phyloP scores from a whole-genome alignment of 2,329 filamentous ascomycete genomes.

The Metarhizium brunneum region DNA sequence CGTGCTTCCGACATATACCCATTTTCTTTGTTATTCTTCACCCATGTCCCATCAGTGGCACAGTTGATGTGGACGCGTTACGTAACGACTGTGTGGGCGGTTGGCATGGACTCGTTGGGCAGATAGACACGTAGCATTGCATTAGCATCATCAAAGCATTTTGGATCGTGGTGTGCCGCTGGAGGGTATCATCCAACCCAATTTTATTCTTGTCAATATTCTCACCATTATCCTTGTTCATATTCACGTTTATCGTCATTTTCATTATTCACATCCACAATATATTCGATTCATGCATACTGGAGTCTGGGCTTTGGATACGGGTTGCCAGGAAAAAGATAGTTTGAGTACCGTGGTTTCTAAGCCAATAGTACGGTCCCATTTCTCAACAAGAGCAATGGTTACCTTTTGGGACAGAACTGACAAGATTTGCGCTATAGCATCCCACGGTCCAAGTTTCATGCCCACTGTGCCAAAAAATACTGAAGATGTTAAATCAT shows the following conservation, averaged over 20 bases:
- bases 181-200: background rate
- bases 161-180: background rate
- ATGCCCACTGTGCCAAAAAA: background rate
- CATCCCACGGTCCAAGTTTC: background rate
- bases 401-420: too few relatives aligned
- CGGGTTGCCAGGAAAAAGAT: too few relatives aligned
- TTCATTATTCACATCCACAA: too few relatives aligned
- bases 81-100: background rate
- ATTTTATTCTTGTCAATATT: background rate
- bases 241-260: too few relatives aligned
- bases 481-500: background rate
- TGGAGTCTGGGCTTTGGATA: too few relatives aligned
- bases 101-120: background rate
- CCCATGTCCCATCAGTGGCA: background rate
- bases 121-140: background rate
- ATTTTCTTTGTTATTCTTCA: background rate
- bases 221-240: too few relatives aligned
- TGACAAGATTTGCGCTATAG: too few relatives aligned
- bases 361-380: too few relatives aligned
- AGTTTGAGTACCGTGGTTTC: too few relatives aligned
- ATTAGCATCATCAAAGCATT: conserved; percentile 1
- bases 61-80: background rate
- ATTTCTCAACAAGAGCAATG: too few relatives aligned
- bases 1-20: conserved; percentile 1
- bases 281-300: too few relatives aligned